Base-by-base conservation (phyloP, 352 stramenopile species). In the Peronospora belbahrii region DNA sequence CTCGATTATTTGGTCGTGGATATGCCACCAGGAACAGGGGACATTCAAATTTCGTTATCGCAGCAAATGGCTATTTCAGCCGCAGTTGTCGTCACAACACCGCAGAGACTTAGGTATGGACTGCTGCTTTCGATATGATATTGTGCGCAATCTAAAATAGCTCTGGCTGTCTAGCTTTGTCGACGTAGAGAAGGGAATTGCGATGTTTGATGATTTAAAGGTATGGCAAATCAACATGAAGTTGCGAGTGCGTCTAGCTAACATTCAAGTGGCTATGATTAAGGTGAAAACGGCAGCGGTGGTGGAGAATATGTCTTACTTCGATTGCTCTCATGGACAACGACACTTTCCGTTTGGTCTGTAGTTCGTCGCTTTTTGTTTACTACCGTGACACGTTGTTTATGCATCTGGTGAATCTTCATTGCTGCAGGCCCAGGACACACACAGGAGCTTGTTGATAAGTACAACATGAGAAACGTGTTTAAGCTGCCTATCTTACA, bases 251-350 rank as follows among this genome's bases (percentile, higher is more conserved):
- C 13, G 17, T 15, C 22, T 14, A 37, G 13, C 33, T 45, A 44
- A 55, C 10, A 28, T 13, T 48, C 4, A 2, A 37, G 36, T 43
- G 32, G 14, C 50, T 10, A 22, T 22, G n/a, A 5, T 65, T 5
- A 38, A 91, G 75, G 92, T 99, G 28, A 95, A 94, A 42, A 98
- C 90, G 6, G 67, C 97, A 4, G 95, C 95, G 9, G 83, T 99
- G 9, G 97, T 99, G 4, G 95, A 99, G 56, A 99, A 99, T 67
- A 99, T 99, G 96, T 88, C 95, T 14, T 99, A 97, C 51, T 98
- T 96, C 47, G 82, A 95, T 48, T 95, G 87, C 52, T 82, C 70
- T 6, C 80, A 90, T 48, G 82, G 77, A 17, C 66, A 94, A 42
- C 76, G 79, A 6, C 85, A 95, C 47, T 95, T 86, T 24, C 83